Conservation (phyloP, 208 protist genomes). For the Crithidia expoeki region DNA sequence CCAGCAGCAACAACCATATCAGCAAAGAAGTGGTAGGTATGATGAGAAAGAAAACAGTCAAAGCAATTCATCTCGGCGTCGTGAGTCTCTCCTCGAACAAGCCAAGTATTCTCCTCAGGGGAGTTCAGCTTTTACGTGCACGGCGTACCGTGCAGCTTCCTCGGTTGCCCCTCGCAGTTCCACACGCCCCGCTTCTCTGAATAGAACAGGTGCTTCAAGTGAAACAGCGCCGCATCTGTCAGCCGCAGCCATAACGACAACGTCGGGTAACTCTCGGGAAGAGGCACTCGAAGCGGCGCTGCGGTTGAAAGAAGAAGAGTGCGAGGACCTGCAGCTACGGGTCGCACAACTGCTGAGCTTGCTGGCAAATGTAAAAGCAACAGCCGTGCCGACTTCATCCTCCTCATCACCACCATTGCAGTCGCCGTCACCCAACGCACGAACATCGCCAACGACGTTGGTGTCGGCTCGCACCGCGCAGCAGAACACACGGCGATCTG, state of each 20-base stretch:
- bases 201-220: too few relatives aligned
- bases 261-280: neutral
- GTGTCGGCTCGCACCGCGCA: neutral
- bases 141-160: constrained; percentile 1
- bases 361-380: constrained; percentile 14
- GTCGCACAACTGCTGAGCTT: constrained; percentile 36
- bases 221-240: neutral
- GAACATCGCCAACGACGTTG: neutral
- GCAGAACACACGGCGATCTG: constrained; percentile 9
- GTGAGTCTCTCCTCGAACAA: too few relatives aligned
- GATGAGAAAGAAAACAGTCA: too few relatives aligned
- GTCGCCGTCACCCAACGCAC: neutral
- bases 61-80: too few relatives aligned
- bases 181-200: neutral
- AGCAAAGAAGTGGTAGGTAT: too few relatives aligned
- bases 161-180: neutral
- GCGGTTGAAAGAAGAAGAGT: constrained; percentile 33
- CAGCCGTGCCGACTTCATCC: constrained; percentile 1
- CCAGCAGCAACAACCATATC: too few relatives aligned
- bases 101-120: neutral
- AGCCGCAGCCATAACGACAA: neutral
- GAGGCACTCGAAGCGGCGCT: constrained; percentile 18
- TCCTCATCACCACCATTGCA: neutral
- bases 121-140: neutral
- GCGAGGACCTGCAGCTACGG: constrained; percentile 36